phyloP scores from a whole-genome alignment of 805 yeast species.

The Cyberlindnera meyerae region DNA sequence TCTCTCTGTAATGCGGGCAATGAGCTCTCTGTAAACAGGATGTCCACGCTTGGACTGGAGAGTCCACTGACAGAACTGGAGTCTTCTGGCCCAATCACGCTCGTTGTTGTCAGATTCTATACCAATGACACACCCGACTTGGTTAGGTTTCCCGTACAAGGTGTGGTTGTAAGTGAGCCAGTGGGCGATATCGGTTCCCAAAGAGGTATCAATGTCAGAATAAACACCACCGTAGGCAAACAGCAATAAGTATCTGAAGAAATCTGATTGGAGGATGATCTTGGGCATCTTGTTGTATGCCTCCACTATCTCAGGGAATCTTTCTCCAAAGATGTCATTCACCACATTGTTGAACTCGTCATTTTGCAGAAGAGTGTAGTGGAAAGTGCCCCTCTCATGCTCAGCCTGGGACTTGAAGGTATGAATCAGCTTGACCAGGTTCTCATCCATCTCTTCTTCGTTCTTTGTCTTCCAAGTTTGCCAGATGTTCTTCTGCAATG shows the following conservation, averaged over 20 bases:
- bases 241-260: constrained; percentile 79
- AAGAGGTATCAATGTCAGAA: constrained; percentile 55
- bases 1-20: constrained; percentile 47
- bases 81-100: constrained; percentile 50
- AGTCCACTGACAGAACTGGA: constrained; percentile 59
- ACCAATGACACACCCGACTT: constrained; percentile 49
- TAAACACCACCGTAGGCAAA: constrained; percentile 71
- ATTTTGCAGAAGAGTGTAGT: constrained; percentile 27
- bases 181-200: constrained; percentile 49
- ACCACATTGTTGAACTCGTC: constrained; percentile 27
- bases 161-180: constrained; percentile 43
- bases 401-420: constrained; percentile 7
- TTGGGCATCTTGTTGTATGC: constrained; percentile 78
- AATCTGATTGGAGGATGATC: constrained; percentile 82
- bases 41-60: constrained; percentile 58
- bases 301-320: constrained; percentile 65
- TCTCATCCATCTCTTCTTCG: constrained; percentile 7
- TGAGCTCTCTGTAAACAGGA: constrained; percentile 50
- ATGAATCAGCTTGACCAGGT: constrained; percentile 4
- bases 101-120: constrained; percentile 49
- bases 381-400: constrained; percentile 7
- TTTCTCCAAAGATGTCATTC: constrained; percentile 30
- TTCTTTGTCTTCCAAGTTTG: constrained; percentile 40
- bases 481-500: constrained; percentile 40
- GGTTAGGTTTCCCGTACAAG: constrained; percentile 19